A percentile compares a stretch with the other conserved stretches of the same genome.
Conservation (phyloP, 2,329 filamentous ascomycete genomes). For the Monilinia laxa region DNA sequence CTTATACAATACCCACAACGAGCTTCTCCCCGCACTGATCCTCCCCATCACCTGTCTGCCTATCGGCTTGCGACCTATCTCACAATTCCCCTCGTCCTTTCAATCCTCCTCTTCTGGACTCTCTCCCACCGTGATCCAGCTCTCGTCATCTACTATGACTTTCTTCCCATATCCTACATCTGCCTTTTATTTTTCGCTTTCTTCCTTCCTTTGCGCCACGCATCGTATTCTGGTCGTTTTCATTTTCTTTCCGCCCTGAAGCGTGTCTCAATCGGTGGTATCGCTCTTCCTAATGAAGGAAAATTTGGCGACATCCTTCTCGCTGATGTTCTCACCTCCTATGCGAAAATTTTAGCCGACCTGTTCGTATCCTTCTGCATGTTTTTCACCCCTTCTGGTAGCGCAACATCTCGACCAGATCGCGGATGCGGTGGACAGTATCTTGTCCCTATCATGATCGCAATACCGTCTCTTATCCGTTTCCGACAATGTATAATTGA, state of each 20-base stretch:
- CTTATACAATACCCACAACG: slow-evolving; percentile 84
- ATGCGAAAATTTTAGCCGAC: slow-evolving; percentile 88
- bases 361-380: slow-evolving; percentile 88
- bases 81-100: slow-evolving; percentile 66
- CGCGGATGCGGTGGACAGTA: slow-evolving; percentile 76
- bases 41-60: slow-evolving; percentile 75
- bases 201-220: slow-evolving; percentile 66
- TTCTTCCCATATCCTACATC: slow-evolving; percentile 83
- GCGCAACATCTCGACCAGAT: slow-evolving; percentile 78
- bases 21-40: slow-evolving; percentile 61
- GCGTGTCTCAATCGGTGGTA: slow-evolving; percentile 78
- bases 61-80: slow-evolving; percentile 83
- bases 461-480: slow-evolving; percentile 79
- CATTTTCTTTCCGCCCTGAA: slow-evolving; percentile 74
- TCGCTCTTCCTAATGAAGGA: slow-evolving; percentile 82
- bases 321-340: slow-evolving; percentile 91
- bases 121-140: slow-evolving; percentile 69
- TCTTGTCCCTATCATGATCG: slow-evolving; percentile 81
- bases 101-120: slow-evolving; percentile 79
- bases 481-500: slow-evolving; percentile 91
- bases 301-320: slow-evolving; percentile 94
- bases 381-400: slow-evolving; percentile 71
- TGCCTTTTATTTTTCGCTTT: slow-evolving; percentile 69
- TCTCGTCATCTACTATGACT: slow-evolving; percentile 75
- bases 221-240: slow-evolving; percentile 68